phyloP scores from a whole-genome alignment of 2,329 filamentous ascomycete genomes.

The Ilyonectria robusta region DNA sequence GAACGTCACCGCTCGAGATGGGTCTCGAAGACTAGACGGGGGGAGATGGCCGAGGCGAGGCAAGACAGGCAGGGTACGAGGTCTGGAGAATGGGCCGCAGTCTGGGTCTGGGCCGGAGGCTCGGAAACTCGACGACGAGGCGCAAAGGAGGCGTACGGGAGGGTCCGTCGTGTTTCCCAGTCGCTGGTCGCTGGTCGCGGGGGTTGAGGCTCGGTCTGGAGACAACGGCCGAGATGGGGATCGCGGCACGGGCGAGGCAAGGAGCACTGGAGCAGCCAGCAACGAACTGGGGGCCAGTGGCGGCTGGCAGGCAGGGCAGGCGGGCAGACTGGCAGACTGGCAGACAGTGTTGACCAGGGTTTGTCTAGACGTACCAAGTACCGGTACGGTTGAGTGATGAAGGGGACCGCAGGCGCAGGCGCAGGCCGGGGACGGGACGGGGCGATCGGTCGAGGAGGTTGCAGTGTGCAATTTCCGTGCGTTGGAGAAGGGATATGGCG shows the following conservation, averaged over 20 bases:
- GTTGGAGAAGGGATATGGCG: conserved; percentile 27
- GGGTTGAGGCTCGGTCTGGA: conserved; percentile 48
- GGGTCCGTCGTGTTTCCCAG: conserved; percentile 34
- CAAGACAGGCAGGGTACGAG: conserved; percentile 30
- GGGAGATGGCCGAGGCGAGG: conserved; percentile 26
- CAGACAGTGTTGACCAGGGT: conserved; percentile 31
- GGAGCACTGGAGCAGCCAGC: conserved; percentile 31
- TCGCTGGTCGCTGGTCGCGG: conserved; percentile 40
- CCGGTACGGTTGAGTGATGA: conserved; percentile 25
- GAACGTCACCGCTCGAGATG: conserved; percentile 45
- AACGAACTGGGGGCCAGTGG: conserved; percentile 43
- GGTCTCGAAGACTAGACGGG: conserved; percentile 41
- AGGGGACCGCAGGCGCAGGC: conserved; percentile 14
- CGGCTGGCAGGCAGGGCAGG: conserved; percentile 8
- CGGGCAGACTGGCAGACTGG: conserved; percentile 31
- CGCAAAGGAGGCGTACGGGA: conserved; percentile 35
- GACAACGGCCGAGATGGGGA: conserved; percentile 45
- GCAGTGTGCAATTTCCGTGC: conserved; percentile 29
- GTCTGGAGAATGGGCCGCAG: not conserved
- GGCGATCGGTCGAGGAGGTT: conserved; percentile 30
- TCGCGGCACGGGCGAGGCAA: conserved; percentile 28
- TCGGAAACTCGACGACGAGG: conserved; percentile 7
- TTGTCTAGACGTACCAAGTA: conserved; percentile 25
- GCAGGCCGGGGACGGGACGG: conserved; percentile 23
- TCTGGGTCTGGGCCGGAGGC: not conserved